Base-by-base conservation (phyloP, 192 early-diverging fungal species). In the Backusella psychrophila region DNA sequence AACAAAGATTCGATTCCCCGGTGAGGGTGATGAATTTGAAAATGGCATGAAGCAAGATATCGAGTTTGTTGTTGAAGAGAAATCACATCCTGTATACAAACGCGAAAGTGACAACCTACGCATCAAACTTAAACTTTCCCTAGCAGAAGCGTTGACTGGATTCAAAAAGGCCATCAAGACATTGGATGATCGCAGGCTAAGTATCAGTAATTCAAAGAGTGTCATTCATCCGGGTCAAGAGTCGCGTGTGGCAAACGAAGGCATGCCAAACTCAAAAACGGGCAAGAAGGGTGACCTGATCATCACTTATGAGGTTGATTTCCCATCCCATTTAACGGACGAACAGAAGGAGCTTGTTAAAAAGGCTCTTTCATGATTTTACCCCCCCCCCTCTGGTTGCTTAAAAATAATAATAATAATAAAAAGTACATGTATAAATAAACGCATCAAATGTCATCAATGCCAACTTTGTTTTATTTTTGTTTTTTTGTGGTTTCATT, bases 1-100 rank as follows among this genome's bases (percentile, higher is more conserved):
- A 14, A 97, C 98, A 73, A 99, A 98, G 85, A 91, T 99, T 81
- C 91, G 91, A 31, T 99, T 95, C 85, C 86, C 92, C 6, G 88
- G 87, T 19, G 93, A 97, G 77, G 97, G 97, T 36, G 96, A 97
- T 83, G 94, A 97, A 71, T 53, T 93, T n/a, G 85, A 92, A 52
- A 84, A 87, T 46, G 96, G 94, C 33, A 84, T 87, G 33, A 78
- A 82, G 6, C 96, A 98, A 81, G 97, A 98, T 80, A 91, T 99
- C 76, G 98, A 94, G 56, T 97, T 99, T 85, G 87, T 96, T 15
- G 69, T 99, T 35, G 94, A 97, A 79, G 95, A 98, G 80, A 97
- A 97, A 83, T 92, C 95, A 15, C 94, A 99, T 80, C 41, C 88
- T 15, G 21, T 84, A 17, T 97, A 94, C 84, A 97, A 87, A 81